These are phyloP conservation scores for Salix brachista DNA, from an alignment of 345 rosid genomes.

Conservation along the genomic window DNA sequence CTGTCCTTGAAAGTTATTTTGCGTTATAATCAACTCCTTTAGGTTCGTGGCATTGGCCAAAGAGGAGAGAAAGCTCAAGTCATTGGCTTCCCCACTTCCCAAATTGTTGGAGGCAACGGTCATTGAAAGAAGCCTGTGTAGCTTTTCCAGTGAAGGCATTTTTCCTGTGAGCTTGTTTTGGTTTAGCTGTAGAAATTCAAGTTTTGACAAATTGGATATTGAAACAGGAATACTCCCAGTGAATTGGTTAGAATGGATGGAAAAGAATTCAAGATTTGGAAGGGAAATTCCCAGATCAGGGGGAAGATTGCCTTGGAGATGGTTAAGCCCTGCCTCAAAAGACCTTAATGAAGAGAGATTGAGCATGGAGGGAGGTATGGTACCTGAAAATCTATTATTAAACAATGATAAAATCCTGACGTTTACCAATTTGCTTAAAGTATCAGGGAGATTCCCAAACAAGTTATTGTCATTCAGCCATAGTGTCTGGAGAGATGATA, in stretches of 20 bases:
- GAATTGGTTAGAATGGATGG: neutral
- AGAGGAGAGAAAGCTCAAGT: conserved; percentile 3
- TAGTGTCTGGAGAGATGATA: conserved; percentile 1
- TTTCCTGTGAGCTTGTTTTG: neutral
- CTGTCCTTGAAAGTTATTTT: conserved; percentile 5
- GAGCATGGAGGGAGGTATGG: conserved; percentile 13
- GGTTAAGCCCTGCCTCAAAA: neutral
- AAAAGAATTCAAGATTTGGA: neutral
- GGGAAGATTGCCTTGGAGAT: conserved; percentile 12
- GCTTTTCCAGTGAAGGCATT: neutral
- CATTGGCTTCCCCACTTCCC: conserved; percentile 1
- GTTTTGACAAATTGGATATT: conserved; percentile 7
- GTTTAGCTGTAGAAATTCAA: neutral
- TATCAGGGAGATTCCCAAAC: conserved; percentile 15
- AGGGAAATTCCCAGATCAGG: conserved; percentile 11
- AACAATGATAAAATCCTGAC: neutral
- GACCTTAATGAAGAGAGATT: conserved; percentile 7
- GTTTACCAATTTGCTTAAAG: conserved; percentile 2
- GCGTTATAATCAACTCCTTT: neutral
- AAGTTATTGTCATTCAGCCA: neutral
- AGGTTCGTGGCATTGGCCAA: neutral
- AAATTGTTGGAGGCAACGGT: neutral
- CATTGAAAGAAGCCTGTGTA: neutral
- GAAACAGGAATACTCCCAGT: conserved; percentile 4
- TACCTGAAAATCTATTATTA: conserved; percentile 8